Evolutionary conservation across 1,139 yeast genomes (phyloP).

Genomic region (Geotrichum aggregatum): DNA sequence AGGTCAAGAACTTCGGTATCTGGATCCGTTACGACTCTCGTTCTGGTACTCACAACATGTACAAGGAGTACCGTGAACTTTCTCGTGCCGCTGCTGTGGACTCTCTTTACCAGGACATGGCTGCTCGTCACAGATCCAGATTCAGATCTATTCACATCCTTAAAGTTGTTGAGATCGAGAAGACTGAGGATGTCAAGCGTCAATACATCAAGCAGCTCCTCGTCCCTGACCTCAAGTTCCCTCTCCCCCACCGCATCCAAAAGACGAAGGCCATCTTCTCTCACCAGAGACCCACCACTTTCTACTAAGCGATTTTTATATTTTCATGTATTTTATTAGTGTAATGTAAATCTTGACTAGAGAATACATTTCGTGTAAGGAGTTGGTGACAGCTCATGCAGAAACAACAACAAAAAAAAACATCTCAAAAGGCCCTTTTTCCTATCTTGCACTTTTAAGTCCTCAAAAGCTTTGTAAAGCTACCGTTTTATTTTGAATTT

Average conservation of each 20-base stretch:
- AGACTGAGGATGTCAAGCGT: slow-evolving; percentile 97
- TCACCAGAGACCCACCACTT: slow-evolving; percentile 93
- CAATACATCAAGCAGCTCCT: slow-evolving; percentile 98
- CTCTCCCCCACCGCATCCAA: slow-evolving; percentile 99
- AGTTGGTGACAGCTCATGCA: background rate
- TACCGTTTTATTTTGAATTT: too few relatives aligned
- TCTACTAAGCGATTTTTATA: slow-evolving; percentile 56
- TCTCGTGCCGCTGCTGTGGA: slow-evolving; percentile 99
- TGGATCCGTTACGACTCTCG: slow-evolving; percentile 99
- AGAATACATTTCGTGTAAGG: background rate
- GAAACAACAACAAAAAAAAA: background rate
- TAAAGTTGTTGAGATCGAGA: slow-evolving; percentile 97
- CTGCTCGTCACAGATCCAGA: slow-evolving; percentile 99
- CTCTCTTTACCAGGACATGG: slow-evolving; percentile 98
- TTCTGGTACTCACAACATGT: slow-evolving; percentile 99
- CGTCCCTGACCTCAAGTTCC: slow-evolving; percentile 96
- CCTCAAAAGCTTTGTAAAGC: background rate
- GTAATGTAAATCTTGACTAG: slow-evolving; percentile 18
- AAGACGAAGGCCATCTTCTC: slow-evolving; percentile 85
- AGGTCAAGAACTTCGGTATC: slow-evolving; percentile 99
- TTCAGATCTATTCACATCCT: slow-evolving; percentile 94
- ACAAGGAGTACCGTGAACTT: slow-evolving; percentile 99
- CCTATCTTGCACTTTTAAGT: background rate
- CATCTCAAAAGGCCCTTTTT: background rate
- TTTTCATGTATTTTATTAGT: slow-evolving; percentile 13